These are phyloP conservation scores for Geotrichum europaeum DNA, from an alignment of 1,139 yeast genomes.

Conservation along the genomic window DNA sequence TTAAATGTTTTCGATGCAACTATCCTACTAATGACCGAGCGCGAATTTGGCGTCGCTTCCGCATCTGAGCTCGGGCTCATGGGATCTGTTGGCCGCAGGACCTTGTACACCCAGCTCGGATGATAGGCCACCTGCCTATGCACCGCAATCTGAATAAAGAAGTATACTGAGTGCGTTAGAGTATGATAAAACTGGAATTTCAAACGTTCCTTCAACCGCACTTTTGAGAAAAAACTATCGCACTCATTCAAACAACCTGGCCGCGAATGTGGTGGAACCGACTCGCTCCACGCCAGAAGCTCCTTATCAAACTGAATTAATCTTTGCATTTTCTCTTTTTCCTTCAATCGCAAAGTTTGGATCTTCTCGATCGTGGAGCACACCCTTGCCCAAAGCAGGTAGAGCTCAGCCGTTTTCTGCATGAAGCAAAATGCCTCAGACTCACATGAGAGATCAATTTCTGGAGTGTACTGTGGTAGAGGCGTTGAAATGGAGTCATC, in stretches of 20 bases:
- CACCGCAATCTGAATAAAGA: constrained; percentile 16
- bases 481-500: constrained; percentile 39
- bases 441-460: constrained; percentile 7
- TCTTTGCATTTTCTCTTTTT: constrained; percentile 27
- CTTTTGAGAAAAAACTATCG: background rate
- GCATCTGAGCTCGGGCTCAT: background rate
- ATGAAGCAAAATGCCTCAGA: constrained; percentile 9
- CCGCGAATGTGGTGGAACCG: background rate
- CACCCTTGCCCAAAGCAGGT: constrained; percentile 24
- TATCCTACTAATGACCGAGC: background rate
- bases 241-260: background rate
- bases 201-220: background rate
- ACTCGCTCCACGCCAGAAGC: constrained; percentile 29
- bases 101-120: constrained; percentile 27
- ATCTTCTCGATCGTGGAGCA: constrained; percentile 32
- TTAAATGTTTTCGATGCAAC: background rate
- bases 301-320: constrained; percentile 31
- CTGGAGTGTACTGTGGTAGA: constrained; percentile 21
- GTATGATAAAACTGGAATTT: background rate
- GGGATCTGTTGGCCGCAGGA: constrained; percentile 6
- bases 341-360: constrained; percentile 24
- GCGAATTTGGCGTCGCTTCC: background rate
- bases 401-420: constrained; percentile 20
- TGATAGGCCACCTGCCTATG: constrained; percentile 31
- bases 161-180: background rate